phyloP scores from a whole-genome alignment of 129 eudicot genomes.

The Flaveria brownii region DNA sequence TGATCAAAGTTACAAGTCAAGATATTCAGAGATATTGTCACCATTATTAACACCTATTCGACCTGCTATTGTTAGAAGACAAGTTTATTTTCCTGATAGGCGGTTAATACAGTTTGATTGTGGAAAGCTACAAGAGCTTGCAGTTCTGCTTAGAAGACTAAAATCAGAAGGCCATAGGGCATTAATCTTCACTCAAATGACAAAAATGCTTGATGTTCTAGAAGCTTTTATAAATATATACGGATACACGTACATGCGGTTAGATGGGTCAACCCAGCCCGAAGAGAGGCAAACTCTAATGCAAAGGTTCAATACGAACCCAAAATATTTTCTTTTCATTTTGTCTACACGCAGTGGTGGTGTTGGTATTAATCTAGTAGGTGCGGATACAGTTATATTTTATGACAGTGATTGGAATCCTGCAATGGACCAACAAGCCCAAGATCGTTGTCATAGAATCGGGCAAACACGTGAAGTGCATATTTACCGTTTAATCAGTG shows the following conservation, averaged over 20 bases:
- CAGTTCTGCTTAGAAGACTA: slow-evolving; percentile 73
- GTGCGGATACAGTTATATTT: slow-evolving; percentile 97
- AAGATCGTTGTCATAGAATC: slow-evolving; percentile 96
- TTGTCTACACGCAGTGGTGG: slow-evolving; percentile 99
- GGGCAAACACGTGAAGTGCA: slow-evolving; percentile 99
- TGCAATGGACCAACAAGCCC: slow-evolving; percentile 99
- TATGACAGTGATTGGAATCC: slow-evolving; percentile 99
- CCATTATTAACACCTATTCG: slow-evolving; percentile 88
- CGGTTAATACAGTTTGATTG: slow-evolving; percentile 95
- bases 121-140: slow-evolving; percentile 95
- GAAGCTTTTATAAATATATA: slow-evolving; percentile 93
- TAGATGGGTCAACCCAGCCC: slow-evolving; percentile 96
- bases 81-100: slow-evolving; percentile 96
- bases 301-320: slow-evolving; percentile 98
- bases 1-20: slow-evolving; percentile 47
- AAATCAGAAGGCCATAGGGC: slow-evolving; percentile 97
- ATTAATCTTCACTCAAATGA: slow-evolving; percentile 93
- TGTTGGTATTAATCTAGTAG: slow-evolving; percentile 96
- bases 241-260: slow-evolving; percentile 97
- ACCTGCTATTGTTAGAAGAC: slow-evolving; percentile 92
- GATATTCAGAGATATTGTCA: slow-evolving; percentile 52
- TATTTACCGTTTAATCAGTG: slow-evolving; percentile 88
- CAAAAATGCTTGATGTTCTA: slow-evolving; percentile 96
- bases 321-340: slow-evolving; percentile 82
- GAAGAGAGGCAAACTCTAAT: slow-evolving; percentile 93